Evolutionary conservation across 495 filamentous ascomycete genomes (phyloP), one percentile per base, ranked within the genome.

Genomic region (Elasticomyces elasticus): DNA sequence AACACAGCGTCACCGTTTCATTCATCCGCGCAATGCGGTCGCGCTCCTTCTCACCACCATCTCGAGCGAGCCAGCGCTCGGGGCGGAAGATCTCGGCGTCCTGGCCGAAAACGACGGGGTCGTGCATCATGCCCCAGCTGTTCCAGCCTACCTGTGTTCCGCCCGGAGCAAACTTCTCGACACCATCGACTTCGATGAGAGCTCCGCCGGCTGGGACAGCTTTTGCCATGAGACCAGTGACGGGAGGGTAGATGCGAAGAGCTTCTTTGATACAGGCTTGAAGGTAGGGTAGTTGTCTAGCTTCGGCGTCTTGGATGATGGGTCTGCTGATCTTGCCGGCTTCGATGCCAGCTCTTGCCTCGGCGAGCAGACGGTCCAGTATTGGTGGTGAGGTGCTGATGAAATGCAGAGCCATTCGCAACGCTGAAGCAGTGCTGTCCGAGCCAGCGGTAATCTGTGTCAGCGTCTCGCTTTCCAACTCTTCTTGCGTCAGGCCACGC

Each of bases 401-500:
- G 48, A 63, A 60, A 31, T 61, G 54, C 24, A 65, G 49, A 11
- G 60, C 62, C 47, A 62, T 56, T 4, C 66, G 62, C 40, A 68
- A 49, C 6, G 62, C 54, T 1, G 64, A 63, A 15, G 62, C 59
- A 1, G 64, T 68, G 31, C 60, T 65, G 52, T 68, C 64, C n/a
- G 66, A 62, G 27, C 65, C 65, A 13, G 62, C 62, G 7, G 62
- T 61, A 35, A 76, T 69, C 54, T 73, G 69, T n/a, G 69, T 62
- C 12, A 73, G 51, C 10, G 65, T 69, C 52, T 76, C 73, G 3
- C 62, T 64, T 54, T 69, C 62, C 5, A 69, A 56, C 51, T 77
- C 66, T 22, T 64, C 63, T 42, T 67, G 65, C 5, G 51, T 62
- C 13, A 78, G 56, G 22, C 71, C 73, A 42, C 56, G 62, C 11